phyloP scores from a whole-genome alignment of 106 monocot species.

The Posidonia australis region DNA sequence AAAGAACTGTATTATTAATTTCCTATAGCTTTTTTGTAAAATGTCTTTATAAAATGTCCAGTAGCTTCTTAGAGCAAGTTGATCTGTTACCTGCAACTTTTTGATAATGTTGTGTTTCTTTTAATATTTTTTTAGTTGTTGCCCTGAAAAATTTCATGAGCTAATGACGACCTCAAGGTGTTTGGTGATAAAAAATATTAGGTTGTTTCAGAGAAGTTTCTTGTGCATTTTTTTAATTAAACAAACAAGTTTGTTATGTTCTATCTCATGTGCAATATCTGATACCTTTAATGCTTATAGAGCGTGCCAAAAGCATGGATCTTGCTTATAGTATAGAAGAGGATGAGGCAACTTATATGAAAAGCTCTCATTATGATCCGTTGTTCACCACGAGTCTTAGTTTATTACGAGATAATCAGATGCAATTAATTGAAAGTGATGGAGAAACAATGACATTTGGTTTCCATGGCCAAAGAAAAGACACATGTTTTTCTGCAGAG shows the following conservation, averaged over 20 bases:
- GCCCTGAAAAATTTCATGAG: no score
- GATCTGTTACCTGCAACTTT: no score
- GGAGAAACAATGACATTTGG: conserved; percentile 16
- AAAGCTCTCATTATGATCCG: conserved; percentile 31
- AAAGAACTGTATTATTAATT: no score
- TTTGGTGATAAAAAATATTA: no score
- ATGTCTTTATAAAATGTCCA: no score
- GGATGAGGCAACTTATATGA: conserved; percentile 63
- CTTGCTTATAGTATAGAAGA: conserved; percentile 62
- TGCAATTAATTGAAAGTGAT: conserved; percentile 23
- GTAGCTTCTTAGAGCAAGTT: no score
- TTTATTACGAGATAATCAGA: conserved; percentile 17
- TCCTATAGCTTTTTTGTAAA: no score
- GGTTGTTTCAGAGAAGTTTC: no score
- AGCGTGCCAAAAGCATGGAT: conserved; percentile 26
- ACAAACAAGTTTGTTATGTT: not conserved
- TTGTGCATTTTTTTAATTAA: no score
- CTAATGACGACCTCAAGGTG: no score
- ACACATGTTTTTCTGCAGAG: conserved; percentile 44
- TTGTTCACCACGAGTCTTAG: conserved; percentile 12
- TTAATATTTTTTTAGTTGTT: no score
- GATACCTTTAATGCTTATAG: conserved; percentile 28
- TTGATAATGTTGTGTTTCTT: no score
- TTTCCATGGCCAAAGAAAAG: conserved; percentile 21
- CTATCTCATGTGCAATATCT: not conserved